Conservation (phyloP, 2,329 filamentous ascomycete genomes). For the Phaeosphaeria sp. region DNA sequence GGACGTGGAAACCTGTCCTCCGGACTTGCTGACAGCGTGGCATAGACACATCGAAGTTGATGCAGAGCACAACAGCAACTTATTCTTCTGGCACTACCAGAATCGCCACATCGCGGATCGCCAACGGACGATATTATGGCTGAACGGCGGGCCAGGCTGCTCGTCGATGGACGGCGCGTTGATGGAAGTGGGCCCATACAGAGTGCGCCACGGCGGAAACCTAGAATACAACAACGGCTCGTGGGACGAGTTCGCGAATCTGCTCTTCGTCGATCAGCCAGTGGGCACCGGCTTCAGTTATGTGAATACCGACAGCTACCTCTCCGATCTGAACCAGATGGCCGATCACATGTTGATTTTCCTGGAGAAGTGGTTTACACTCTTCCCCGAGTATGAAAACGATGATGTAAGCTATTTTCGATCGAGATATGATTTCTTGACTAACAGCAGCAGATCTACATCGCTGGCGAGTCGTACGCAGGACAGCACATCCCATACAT, state of each 20-base stretch:
- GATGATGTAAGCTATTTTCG: constrained; percentile 76
- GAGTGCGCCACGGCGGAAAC: constrained; percentile 75
- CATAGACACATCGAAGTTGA: constrained; percentile 88
- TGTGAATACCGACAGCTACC: constrained; percentile 85
- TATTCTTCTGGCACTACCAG: constrained; percentile 99
- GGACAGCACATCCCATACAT: constrained; percentile 98
- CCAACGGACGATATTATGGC: constrained; percentile 91
- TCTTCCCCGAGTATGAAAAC: constrained; percentile 90
- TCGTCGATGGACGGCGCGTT: constrained; percentile 96
- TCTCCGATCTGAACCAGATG: constrained; percentile 88
- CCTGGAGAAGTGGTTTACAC: constrained; percentile 85
- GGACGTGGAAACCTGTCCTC: neutral
- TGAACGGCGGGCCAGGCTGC: constrained; percentile 96
- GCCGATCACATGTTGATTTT: constrained; percentile 86
- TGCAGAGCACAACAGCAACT: constrained; percentile 83
- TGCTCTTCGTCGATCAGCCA: constrained; percentile 96
- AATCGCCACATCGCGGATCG: constrained; percentile 93
- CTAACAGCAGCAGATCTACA: constrained; percentile 72
- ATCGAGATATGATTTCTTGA: neutral
- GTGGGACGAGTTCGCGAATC: constrained; percentile 97
- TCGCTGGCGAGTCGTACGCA: constrained; percentile 95
- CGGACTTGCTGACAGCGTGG: constrained; percentile 7
- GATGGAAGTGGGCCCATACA: constrained; percentile 96
- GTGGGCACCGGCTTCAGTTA: constrained; percentile 97
- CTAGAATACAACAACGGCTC: constrained; percentile 88